Evolutionary conservation across 1,284 basidiomycete genomes (phyloP).

Genomic region (Polyporus tsugae): DNA sequence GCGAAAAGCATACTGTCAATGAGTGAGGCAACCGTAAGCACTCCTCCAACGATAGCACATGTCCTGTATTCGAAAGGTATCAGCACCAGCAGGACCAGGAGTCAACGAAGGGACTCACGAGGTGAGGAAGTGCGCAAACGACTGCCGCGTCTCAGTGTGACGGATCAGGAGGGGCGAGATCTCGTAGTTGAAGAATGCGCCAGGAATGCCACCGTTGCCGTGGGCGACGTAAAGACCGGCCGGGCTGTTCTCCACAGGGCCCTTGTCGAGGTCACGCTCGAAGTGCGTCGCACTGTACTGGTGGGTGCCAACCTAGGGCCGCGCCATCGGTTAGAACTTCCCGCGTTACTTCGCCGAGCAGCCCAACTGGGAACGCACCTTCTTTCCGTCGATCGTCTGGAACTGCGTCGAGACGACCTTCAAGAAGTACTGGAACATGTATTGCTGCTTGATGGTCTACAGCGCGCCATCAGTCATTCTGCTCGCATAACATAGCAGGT

Average conservation of each 20-base stretch:
- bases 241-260: constrained; percentile 64
- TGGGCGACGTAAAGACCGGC: constrained; percentile 86
- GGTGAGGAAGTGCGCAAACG: constrained; percentile 96
- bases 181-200: constrained; percentile 96
- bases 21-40: constrained; percentile 94
- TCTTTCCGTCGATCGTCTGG: constrained; percentile 78
- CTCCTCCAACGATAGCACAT: constrained; percentile 97
- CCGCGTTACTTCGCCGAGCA: not conserved
- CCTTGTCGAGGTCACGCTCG: constrained; percentile 86
- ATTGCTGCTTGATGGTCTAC: constrained; percentile 74
- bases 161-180: constrained; percentile 97
- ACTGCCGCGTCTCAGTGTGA: constrained; percentile 90
- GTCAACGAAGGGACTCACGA: constrained; percentile 67
- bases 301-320: constrained; percentile 72
- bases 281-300: constrained; percentile 97
- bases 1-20: constrained; percentile 90
- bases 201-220: constrained; percentile 81
- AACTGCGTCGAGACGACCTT: constrained; percentile 97
- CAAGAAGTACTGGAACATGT: constrained; percentile 98
- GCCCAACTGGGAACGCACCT: constrained; percentile 51
- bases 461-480: constrained; percentile 12
- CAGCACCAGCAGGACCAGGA: not conserved
- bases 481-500: not conserved
- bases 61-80: constrained; percentile 64
- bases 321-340: not conserved